Evolutionary conservation across 331 rosid species (phyloP).

Genomic region (Saraca asoca): DNA sequence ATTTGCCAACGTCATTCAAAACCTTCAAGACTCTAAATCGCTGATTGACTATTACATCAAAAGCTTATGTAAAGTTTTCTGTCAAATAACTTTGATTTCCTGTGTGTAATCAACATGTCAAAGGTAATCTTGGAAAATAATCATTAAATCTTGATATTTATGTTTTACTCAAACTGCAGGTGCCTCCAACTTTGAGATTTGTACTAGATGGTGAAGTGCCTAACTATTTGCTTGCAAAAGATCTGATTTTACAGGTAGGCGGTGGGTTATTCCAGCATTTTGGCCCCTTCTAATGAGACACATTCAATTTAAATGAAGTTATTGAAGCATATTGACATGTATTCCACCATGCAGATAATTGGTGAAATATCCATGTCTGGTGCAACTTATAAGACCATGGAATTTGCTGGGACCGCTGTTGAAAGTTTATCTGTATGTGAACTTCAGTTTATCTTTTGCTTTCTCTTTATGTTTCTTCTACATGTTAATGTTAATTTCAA

Average conservation of each 20-base stretch:
- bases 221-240: constrained; percentile 80
- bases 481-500: neutral
- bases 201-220: constrained; percentile 89
- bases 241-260: constrained; percentile 83
- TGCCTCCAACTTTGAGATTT: constrained; percentile 81
- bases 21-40: too few relatives aligned
- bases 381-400: constrained; percentile 91
- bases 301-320: neutral
- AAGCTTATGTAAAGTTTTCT: neutral
- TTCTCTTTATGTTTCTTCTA: neutral
- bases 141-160: neutral
- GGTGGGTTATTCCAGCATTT: constrained; percentile 13
- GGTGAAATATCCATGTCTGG: constrained; percentile 92
- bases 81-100: neutral
- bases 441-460: neutral
- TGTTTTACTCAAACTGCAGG: constrained; percentile 50
- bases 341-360: constrained; percentile 53
- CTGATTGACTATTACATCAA: neutral
- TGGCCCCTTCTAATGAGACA: constrained; percentile 13
- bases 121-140: too few relatives aligned
- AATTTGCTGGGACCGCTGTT: constrained; percentile 74
- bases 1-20: too few relatives aligned
- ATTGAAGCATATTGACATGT: too few relatives aligned
- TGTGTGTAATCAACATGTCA: neutral
- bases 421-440: constrained; percentile 71